Percentiles rank a stretch among this genome's conserved stretches.
These are phyloP conservation scores for Trichoderma sp. DNA, from an alignment of 2,329 filamentous ascomycete species.

Conservation along the genomic window DNA sequence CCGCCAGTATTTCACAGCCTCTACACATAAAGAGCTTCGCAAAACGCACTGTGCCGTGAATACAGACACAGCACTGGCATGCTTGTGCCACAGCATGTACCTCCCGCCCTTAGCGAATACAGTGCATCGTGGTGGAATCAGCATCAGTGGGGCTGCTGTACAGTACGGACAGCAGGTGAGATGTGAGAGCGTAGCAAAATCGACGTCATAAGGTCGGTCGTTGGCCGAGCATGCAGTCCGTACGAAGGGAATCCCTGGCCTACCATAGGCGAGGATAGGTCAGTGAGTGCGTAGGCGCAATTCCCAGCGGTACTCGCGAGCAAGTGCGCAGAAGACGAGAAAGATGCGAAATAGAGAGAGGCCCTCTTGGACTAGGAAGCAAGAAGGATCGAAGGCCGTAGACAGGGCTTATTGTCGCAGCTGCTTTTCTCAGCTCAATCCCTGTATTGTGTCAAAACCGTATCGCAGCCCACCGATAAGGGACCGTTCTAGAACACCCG, in stretches of 20 bases:
- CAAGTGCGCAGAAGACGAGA: neutral
- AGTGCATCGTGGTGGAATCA: neutral
- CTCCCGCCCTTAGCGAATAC: neutral
- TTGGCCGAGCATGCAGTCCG: slow-evolving; percentile 23
- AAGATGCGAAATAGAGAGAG: neutral
- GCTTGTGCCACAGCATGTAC: neutral
- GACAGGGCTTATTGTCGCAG: neutral
- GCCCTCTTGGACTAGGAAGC: neutral
- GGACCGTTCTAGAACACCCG: slow-evolving; percentile 5
- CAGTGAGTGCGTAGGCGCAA: neutral
- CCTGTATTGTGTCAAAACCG: neutral
- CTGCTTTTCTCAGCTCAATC: neutral
- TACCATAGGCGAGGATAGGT: neutral
- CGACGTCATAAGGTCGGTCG: slow-evolving; percentile 27
- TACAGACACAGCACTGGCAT: neutral
- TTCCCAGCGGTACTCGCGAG: neutral
- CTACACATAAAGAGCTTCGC: neutral
- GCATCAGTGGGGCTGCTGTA: neutral
- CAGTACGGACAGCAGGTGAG: slow-evolving; percentile 4
- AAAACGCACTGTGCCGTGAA: neutral
- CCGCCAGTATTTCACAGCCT: neutral
- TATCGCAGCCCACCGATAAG: slow-evolving; percentile 3
- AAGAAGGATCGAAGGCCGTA: neutral
- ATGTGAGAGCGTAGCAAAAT: neutral
- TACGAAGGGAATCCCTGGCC: neutral